phyloP scores from a whole-genome alignment of 31 red algal genomes.

The Endocladia muricata region DNA sequence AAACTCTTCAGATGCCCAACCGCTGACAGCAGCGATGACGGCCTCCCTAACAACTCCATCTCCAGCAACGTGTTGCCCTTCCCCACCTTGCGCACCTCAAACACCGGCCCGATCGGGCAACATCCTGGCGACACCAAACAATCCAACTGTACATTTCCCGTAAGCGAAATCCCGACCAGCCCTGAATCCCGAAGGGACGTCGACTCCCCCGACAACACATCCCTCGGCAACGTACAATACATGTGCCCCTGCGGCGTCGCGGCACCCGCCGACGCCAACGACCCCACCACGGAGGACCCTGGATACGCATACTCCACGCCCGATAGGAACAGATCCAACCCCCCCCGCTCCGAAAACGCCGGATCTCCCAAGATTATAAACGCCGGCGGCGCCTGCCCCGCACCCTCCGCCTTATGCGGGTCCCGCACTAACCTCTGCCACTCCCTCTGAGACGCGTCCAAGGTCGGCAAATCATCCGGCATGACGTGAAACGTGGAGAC shows the following conservation, averaged over 20 bases:
- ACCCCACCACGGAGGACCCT: slow-evolving; percentile 50
- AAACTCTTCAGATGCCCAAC: slow-evolving; percentile 60
- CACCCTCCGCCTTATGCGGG: not conserved
- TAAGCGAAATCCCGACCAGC: slow-evolving; percentile 68
- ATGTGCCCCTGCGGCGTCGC: slow-evolving; percentile 54
- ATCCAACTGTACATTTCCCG: slow-evolving; percentile 71
- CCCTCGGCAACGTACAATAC: slow-evolving; percentile 75
- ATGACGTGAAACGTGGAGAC: slow-evolving; percentile 70
- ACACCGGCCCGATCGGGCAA: slow-evolving; percentile 56
- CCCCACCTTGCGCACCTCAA: slow-evolving; percentile 60
- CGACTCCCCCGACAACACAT: slow-evolving; percentile 44
- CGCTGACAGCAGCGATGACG: slow-evolving; percentile 56
- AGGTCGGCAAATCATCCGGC: slow-evolving; percentile 72
- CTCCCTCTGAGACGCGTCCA: slow-evolving; percentile 47
- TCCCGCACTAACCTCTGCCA: slow-evolving; percentile 54
- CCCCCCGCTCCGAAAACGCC: slow-evolving; percentile 47
- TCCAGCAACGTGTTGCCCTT: slow-evolving; percentile 25
- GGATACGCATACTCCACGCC: slow-evolving; percentile 80
- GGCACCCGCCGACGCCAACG: slow-evolving; percentile 53
- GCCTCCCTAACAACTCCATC: slow-evolving; percentile 64
- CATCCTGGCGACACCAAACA: slow-evolving; percentile 55
- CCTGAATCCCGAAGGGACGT: slow-evolving; percentile 56
- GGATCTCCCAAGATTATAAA: slow-evolving; percentile 74
- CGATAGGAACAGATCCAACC: slow-evolving; percentile 51
- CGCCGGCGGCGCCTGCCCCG: slow-evolving; percentile 34